Conservation (phyloP, 176 grass and related monocot genomes). For the Otatea glauca region DNA sequence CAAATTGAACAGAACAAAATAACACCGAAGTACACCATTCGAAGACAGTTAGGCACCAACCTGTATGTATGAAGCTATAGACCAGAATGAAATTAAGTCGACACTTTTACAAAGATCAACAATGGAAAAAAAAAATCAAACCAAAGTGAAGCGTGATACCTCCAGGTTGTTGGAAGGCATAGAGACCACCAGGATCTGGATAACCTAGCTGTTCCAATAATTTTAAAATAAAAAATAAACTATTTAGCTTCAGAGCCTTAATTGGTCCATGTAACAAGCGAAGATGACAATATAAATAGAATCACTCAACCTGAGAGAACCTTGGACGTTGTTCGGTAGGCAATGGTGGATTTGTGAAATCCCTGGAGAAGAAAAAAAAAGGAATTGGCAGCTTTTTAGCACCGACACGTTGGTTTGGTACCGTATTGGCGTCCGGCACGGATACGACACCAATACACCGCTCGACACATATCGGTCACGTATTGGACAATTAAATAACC, state of each 20-base stretch:
- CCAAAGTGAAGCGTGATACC: constrained; percentile 41
- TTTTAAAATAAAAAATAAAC: constrained; percentile 12
- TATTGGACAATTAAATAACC: too few relatives aligned
- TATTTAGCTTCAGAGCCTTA: constrained; percentile 30
- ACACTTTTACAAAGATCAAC: constrained; percentile 1
- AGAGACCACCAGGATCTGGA: constrained; percentile 68
- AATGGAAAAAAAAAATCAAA: background rate
- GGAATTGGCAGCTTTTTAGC: background rate
- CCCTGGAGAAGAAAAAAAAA: constrained; percentile 58
- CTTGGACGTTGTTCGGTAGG: constrained; percentile 85
- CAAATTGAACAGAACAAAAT: constrained; percentile 15
- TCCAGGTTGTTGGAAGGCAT: constrained; percentile 76
- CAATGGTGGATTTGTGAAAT: constrained; percentile 95
- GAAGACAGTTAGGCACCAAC: constrained; percentile 49
- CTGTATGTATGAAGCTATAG: constrained; percentile 78
- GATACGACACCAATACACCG: too few relatives aligned
- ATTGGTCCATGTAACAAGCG: constrained; percentile 19
- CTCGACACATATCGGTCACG: too few relatives aligned
- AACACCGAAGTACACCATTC: constrained; percentile 5
- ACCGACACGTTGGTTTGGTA: too few relatives aligned
- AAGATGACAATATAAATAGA: background rate
- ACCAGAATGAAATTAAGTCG: constrained; percentile 3
- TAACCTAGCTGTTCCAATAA: constrained; percentile 63
- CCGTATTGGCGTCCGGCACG: too few relatives aligned
- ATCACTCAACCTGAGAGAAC: constrained; percentile 66